Evolutionary conservation across 2,329 filamentous ascomycete species (phyloP), one percentile per base, ranked within the genome.

Genomic region (Zymoseptoria crescenta): DNA sequence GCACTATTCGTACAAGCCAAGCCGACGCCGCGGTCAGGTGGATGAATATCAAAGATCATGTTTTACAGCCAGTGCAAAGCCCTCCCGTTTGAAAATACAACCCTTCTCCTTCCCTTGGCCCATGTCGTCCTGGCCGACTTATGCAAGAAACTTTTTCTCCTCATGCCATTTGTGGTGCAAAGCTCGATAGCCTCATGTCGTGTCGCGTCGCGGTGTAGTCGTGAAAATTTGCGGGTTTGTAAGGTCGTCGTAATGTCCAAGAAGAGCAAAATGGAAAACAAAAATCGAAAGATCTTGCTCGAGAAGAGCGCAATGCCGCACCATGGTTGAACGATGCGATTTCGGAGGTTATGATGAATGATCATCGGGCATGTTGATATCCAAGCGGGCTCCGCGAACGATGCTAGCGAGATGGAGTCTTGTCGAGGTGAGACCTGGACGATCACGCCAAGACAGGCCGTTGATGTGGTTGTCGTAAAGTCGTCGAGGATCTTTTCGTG

Each of bases 171-270:
- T 55, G n/a, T 56, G 41, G 52, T 49, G 35, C 52, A 56, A 24
- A 45, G 35, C 35, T 45, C 35, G n/a, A 45, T 45, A 13, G 35
- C 35, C 35, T 45, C 35, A 16, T 45, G 35, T 45, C 35, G 35
- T 45, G 35, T 45, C 35, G 35, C 35, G 35, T 45, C 13, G 35
- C 35, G 35, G 35, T 45, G 35, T 45, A 45, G 35, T 45, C 35
- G 35, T 45, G 35, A 45, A 45, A 45, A 45, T 16, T 45, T 41
- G 16, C 13, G 13, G 35, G 35, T n/a, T 45, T 45, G 35, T 45
- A 45, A 16, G 16, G 35, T 45, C 13, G 16, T 45, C 35, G 35
- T 45, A 52, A 35, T 53, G 57, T 59, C 57, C 53, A 57, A 59
- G 35, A 45, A 45, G 2, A 45, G 35, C 13, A 45, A 45, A 45